Evolutionary conservation across 2,329 filamentous ascomycete species (phyloP), one percentile per base, ranked within the genome.

Genomic region (Fusarium sp.): DNA sequence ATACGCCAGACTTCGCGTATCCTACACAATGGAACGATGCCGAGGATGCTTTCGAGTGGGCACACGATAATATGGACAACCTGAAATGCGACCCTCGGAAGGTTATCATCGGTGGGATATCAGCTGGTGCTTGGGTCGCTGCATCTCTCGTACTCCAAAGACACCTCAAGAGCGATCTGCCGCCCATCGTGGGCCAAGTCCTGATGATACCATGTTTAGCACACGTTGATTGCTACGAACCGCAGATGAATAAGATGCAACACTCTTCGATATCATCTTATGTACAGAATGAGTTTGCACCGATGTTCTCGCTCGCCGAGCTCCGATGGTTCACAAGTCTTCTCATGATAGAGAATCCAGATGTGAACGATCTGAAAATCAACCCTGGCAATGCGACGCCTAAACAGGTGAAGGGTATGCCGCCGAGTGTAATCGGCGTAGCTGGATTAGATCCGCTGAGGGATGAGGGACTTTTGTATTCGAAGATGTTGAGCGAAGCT

Each of bases 11-110:
- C 3, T 64, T 37, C 0, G 12, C 34, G 3, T 48, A 64, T 14
- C 61, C 61, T 0, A 64, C 59, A 2, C 61, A 64, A 3, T 64
- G 58, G 61, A 57, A 64, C 2, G 61, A 64, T 16, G 42, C 58
- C 1, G 42, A 64, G 2, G 59, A 64, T 18, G 59, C 59, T 4
- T 64, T 64, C 2, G 14, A 40, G 3, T 64, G 61, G 61, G 49
- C 58, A 9, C 61, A 64, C 5, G 42, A 48, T 7, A 64, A 57
- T 4, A 57, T 48, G 34, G 11, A 57, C 0, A 40, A 12, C 0
- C 52, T 64, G 4, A 16, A 4, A 2, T 64, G 59, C 4, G 24
- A 64, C 6, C 18, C 34, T 7, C 0, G 3, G 1, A 48, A n/a
- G 11, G 42, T 64, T 10, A 20, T 64, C 1, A 9, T 64, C 5